These are phyloP conservation scores for Aspergillus flavus DNA, from an alignment of 2,329 filamentous ascomycete genomes.

Conservation along the genomic window DNA sequence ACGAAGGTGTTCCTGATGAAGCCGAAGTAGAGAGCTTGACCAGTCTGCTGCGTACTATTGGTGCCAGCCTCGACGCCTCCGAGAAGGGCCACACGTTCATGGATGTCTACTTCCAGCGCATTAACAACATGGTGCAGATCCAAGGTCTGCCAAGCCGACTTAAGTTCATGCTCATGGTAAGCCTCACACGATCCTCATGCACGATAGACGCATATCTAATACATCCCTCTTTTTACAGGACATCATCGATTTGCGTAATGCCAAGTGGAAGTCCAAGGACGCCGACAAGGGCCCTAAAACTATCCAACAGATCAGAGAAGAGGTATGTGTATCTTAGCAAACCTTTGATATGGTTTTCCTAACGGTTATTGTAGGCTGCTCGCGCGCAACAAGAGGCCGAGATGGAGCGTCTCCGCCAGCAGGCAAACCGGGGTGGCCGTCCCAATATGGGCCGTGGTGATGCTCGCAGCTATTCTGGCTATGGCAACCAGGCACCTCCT, in stretches of 20 bases:
- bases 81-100: conserved; percentile 86
- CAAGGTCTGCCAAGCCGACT: conserved; percentile 83
- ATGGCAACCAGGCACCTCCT: conserved; percentile 68
- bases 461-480: conserved; percentile 78
- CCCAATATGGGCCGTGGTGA: conserved; percentile 80
- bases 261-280: conserved; percentile 84
- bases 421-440: conserved; percentile 63
- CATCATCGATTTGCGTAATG: conserved; percentile 77
- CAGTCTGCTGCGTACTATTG: conserved; percentile 89
- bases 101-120: conserved; percentile 90
- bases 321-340: conserved; percentile 53
- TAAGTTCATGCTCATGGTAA: conserved; percentile 87
- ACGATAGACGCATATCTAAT: background rate
- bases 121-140: conserved; percentile 77
- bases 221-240: conserved; percentile 53
- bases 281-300: conserved; percentile 95
- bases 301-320: conserved; percentile 84
- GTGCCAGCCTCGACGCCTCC: conserved; percentile 77
- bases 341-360: conserved; percentile 10
- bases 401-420: conserved; percentile 57
- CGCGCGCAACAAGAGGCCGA: conserved; percentile 83
- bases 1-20: conserved; percentile 89
- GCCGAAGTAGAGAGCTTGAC: conserved; percentile 94
- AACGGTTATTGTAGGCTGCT: conserved; percentile 53
- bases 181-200: conserved; percentile 16